A percentile compares a stretch with the other conserved stretches of the same genome.
These are phyloP conservation scores for Polyplosphaeria fusca DNA, from an alignment of 495 filamentous ascomycete species.

Conservation along the genomic window DNA sequence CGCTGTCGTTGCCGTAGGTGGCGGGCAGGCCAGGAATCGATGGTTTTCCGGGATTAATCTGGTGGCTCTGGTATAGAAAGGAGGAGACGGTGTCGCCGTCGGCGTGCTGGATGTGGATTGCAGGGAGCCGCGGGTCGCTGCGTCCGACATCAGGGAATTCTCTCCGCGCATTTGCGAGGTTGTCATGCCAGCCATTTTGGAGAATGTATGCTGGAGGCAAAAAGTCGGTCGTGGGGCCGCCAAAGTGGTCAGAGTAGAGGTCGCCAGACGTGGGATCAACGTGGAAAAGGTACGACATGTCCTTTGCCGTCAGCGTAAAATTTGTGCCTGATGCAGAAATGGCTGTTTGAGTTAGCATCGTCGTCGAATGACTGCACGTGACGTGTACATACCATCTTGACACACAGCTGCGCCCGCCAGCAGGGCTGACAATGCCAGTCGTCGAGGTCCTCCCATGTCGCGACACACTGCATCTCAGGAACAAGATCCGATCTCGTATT, in stretches of 20 bases:
- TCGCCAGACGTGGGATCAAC: slow-evolving; percentile 49
- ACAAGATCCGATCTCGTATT: too few relatives aligned
- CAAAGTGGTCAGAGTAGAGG: slow-evolving; percentile 53
- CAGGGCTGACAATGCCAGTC: neutral
- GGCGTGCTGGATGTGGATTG: slow-evolving; percentile 49
- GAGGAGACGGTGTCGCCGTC: slow-evolving; percentile 52
- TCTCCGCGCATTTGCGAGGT: slow-evolving; percentile 48
- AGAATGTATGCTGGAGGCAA: slow-evolving; percentile 38
- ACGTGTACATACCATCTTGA: neutral
- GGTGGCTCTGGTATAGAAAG: slow-evolving; percentile 48
- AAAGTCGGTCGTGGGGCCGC: slow-evolving; percentile 46
- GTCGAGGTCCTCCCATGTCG: neutral
- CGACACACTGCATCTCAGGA: neutral
- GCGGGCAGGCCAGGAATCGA: slow-evolving; percentile 49
- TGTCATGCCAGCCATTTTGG: slow-evolving; percentile 46
- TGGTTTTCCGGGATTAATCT: slow-evolving; percentile 48
- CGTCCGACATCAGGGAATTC: slow-evolving; percentile 57
- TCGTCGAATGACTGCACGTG: neutral
- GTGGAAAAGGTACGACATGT: slow-evolving; percentile 54
- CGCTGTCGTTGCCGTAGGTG: slow-evolving; percentile 48
- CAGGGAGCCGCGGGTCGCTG: slow-evolving; percentile 55
- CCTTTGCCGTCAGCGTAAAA: slow-evolving; percentile 50
- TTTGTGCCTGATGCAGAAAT: slow-evolving; percentile 46
- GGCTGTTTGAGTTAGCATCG: neutral
- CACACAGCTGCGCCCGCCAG: neutral